Conservation (phyloP, 805 yeast species). For the Spathaspora boniae region DNA sequence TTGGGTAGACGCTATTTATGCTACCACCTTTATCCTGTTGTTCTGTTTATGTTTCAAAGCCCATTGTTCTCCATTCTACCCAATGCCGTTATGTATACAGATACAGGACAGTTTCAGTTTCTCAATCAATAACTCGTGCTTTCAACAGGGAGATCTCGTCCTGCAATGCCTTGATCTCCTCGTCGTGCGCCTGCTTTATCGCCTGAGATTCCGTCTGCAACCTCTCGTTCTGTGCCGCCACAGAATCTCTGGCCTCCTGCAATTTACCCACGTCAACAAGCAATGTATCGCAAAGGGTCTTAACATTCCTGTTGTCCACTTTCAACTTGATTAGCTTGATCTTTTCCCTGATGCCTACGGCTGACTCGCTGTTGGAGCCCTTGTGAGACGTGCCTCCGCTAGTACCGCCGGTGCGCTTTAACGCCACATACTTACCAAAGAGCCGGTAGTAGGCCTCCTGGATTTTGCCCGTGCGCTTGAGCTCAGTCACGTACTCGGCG, state of each 20-base stretch:
- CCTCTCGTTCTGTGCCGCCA: not conserved
- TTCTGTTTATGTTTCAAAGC: no score
- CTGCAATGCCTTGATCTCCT: slow-evolving; percentile 1
- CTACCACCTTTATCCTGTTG: no score
- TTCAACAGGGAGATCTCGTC: no score
- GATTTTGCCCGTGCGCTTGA: slow-evolving; percentile 22
- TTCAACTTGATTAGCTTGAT: slow-evolving; percentile 19
- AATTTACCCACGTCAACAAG: slow-evolving; percentile 22
- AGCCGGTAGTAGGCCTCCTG: slow-evolving; percentile 30
- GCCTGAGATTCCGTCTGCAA: not conserved
- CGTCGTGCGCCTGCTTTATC: not conserved
- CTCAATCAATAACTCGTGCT: no score
- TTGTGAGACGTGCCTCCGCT: slow-evolving; percentile 2
- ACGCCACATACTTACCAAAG: slow-evolving; percentile 23
- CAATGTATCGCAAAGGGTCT: slow-evolving; percentile 20
- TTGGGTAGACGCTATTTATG: no score
- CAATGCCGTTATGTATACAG: no score
- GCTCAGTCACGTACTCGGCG: slow-evolving; percentile 26
- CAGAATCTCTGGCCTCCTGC: slow-evolving; percentile 11
- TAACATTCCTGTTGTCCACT: slow-evolving; percentile 18
- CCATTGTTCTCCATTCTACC: no score
- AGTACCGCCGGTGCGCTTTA: slow-evolving; percentile 9
- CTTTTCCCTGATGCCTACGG: slow-evolving; percentile 13
- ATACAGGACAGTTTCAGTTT: no score
- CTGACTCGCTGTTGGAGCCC: slow-evolving; percentile 10